Base-by-base conservation (phyloP, 352 stramenopile species). In the Globisporangium irregulare region DNA sequence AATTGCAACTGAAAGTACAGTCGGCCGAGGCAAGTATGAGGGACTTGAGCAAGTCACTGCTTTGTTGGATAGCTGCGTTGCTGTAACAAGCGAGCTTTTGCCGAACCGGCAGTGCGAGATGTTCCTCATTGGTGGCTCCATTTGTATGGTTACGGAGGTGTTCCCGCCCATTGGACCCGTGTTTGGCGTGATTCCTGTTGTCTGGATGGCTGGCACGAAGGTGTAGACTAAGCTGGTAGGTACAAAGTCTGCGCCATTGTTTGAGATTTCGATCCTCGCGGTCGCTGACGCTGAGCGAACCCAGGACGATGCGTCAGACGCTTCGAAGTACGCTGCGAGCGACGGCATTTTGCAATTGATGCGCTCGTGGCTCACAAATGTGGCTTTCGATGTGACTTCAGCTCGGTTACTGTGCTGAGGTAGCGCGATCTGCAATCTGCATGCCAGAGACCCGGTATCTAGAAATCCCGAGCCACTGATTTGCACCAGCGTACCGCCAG, bases 241-340 rank as follows among this genome's bases (percentile, higher is more conserved):
- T 0, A 78, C 25, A 64, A 86, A 87, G 50, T 91, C 82, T 7
- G 73, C 62, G 12, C 76, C 81, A 51, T 89, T 91, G 53, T 81
- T 82, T 10, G 80, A 83, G 1, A 89, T 65, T 0, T 72, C 69
- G 18, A 88, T 54, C 25, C 62, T 57, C 9, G 79, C 75, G 9
- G 68, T 65, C 9, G 66, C 71, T 15, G 57, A 72, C 0, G 48
- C 64, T 3, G 58, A 70, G 34, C 76, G 63, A 10, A 43, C 66
- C 65, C 73, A 80, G 25, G 57, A 63, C 9, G 57, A 63, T 12
- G 60, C 6, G 0, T 27, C 34, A 7, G 73, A 79, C 3, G 46
- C 29, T 24, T 43, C 57, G 1, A 79, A 64, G 32, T 55, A 58
- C 14, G 27, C 29, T 0, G 51, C 48, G 18, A 84, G 66, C 1